Conservation (phyloP, 768 basidiomycete species). For the Galerina sulciceps region DNA sequence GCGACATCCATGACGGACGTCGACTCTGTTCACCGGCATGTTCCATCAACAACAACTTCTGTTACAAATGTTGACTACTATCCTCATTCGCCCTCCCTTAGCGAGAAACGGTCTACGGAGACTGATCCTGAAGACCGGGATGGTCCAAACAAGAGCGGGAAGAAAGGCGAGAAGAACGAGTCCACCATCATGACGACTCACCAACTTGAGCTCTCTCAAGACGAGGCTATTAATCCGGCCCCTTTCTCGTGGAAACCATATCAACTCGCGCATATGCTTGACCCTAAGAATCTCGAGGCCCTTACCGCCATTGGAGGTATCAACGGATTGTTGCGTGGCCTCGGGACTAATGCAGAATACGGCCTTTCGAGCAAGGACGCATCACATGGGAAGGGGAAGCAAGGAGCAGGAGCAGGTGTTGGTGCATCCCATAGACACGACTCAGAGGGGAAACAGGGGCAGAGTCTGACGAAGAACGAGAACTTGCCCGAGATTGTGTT, state of each 20-base stretch:
- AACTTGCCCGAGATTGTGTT: slow-evolving; percentile 40
- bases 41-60: slow-evolving; percentile 41
- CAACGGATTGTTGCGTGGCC: slow-evolving; percentile 64
- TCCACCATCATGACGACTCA: slow-evolving; percentile 32
- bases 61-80: slow-evolving; percentile 35
- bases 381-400: slow-evolving; percentile 14
- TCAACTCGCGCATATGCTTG: slow-evolving; percentile 82
- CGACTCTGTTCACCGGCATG: slow-evolving; percentile 51
- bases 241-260: slow-evolving; percentile 80
- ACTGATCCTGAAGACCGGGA: slow-evolving; percentile 14
- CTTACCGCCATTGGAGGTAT: slow-evolving; percentile 77
- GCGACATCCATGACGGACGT: slow-evolving; percentile 62
- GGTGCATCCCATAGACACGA: slow-evolving; percentile 33
- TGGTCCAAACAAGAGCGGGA: slow-evolving; percentile 28
- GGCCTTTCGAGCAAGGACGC: slow-evolving; percentile 43
- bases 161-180: slow-evolving; percentile 26
- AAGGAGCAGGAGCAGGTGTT: slow-evolving; percentile 24
- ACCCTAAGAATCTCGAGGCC: slow-evolving; percentile 79
- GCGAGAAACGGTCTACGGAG: slow-evolving; percentile 24
- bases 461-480: slow-evolving; percentile 5
- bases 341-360: slow-evolving; percentile 65
- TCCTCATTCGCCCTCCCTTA: slow-evolving; percentile 18
- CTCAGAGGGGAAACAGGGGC: slow-evolving; percentile 19
- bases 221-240: slow-evolving; percentile 53
- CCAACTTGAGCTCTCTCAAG: slow-evolving; percentile 41